These are phyloP conservation scores for Rhynchospora tenuis DNA, from an alignment of 176 grass and related monocot genomes.

Conservation along the genomic window DNA sequence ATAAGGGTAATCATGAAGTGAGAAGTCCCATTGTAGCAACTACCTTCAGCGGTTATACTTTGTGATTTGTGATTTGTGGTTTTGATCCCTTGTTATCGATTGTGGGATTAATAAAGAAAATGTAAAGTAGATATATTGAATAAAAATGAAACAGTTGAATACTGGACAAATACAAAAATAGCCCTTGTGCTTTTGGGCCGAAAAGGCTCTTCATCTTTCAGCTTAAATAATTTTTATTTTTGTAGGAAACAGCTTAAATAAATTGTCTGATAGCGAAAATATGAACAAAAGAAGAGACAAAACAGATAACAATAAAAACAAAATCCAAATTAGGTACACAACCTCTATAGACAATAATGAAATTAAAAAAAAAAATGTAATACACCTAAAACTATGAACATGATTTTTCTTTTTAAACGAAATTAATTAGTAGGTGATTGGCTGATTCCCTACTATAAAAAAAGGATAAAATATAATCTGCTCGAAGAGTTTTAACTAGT, in stretches of 20 bases:
- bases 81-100: not conserved
- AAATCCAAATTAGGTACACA: no score
- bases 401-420: no score
- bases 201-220: not conserved
- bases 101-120: not conserved
- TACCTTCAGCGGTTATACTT: slow-evolving; percentile 14
- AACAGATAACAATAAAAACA: not conserved
- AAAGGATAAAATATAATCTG: no score
- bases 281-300: not conserved
- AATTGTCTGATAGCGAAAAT: not conserved
- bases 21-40: slow-evolving; percentile 75
- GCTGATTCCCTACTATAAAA: no score
- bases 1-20: slow-evolving; percentile 55
- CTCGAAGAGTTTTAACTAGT: not conserved
- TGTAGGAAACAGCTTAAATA: not conserved
- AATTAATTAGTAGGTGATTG: no score
- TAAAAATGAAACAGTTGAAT: not conserved
- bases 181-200: not conserved
- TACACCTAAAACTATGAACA: no score
- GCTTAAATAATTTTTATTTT: not conserved
- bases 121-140: not conserved
- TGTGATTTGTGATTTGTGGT: not conserved
- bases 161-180: not conserved
- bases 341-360: no score
- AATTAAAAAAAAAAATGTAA: no score